phyloP scores from a whole-genome alignment of 306 rosid genomes.

The Ormosia emarginata region DNA sequence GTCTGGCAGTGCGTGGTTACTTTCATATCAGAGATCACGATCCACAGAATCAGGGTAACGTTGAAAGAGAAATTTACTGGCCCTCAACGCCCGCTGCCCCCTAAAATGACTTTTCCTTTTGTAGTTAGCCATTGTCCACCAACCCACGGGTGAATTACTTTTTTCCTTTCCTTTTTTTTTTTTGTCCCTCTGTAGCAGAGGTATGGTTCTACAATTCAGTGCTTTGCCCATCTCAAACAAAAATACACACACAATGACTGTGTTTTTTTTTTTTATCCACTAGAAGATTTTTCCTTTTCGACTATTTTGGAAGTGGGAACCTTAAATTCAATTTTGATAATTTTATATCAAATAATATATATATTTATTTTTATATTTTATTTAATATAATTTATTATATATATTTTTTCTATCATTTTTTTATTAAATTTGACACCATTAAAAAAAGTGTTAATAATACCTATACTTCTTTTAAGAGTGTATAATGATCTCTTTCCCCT shows the following conservation, averaged over 20 bases:
- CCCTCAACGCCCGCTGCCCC: neutral
- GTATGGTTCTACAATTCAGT: constrained; percentile 10
- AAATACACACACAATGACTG: neutral
- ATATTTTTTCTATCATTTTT: too few species aligned
- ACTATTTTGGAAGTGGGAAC: constrained; percentile 5
- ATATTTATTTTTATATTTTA: too few species aligned
- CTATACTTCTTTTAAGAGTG: too few species aligned
- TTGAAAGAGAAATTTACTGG: constrained; percentile 16
- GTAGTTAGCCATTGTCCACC: neutral
- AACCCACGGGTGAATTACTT: neutral
- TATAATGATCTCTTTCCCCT: too few species aligned
- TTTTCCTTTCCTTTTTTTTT: neutral
- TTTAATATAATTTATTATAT: too few species aligned
- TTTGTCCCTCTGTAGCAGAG: neutral
- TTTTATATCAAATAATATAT: too few species aligned
- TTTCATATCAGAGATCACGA: neutral
- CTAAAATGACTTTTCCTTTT: constrained; percentile 5
- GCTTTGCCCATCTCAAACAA: constrained; percentile 6
- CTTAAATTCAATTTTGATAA: too few species aligned
- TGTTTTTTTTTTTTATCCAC: neutral
- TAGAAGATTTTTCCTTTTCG: neutral
- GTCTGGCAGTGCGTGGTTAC: neutral
- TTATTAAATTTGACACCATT: too few species aligned
- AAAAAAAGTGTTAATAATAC: too few species aligned
- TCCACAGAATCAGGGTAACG: neutral